A percentile compares a stretch with the other conserved stretches of the same genome.
These are phyloP conservation scores for Farysia itapuensis DNA, from an alignment of 1,284 basidiomycete genomes.

Conservation along the genomic window DNA sequence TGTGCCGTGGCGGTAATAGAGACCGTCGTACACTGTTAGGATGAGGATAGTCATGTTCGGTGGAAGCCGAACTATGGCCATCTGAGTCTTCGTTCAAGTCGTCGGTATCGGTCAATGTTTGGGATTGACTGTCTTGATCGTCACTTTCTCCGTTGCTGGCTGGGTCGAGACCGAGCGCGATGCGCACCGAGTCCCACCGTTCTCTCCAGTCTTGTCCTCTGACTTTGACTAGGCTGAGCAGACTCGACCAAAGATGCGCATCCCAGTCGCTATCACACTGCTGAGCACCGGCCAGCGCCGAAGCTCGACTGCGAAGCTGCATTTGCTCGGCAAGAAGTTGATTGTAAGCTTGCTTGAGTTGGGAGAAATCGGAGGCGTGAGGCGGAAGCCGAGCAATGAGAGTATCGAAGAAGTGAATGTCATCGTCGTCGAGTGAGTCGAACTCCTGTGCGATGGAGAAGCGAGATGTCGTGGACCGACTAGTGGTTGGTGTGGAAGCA, in stretches of 20 bases:
- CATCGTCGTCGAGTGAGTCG: constrained; percentile 23
- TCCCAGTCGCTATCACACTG: constrained; percentile 28
- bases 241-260: constrained; percentile 50
- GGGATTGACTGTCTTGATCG: neutral
- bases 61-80: neutral
- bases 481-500: constrained; percentile 15
- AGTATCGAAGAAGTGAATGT: constrained; percentile 50
- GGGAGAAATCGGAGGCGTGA: constrained; percentile 44
- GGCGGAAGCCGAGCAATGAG: constrained; percentile 33
- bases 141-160: constrained; percentile 21
- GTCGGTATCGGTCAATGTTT: neutral
- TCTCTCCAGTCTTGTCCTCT: constrained; percentile 49
- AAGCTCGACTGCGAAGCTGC: no score
- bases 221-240: constrained; percentile 53
- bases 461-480: constrained; percentile 14
- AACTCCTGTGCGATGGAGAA: constrained; percentile 34
- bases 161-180: constrained; percentile 52
- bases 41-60: no score
- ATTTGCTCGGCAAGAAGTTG: constrained; percentile 13
- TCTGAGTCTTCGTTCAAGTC: neutral
- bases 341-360: constrained; percentile 50
- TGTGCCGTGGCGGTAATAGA: no score
- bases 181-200: constrained; percentile 53
- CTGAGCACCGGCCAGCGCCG: neutral
- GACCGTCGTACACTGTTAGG: no score